Percentiles rank a stretch among this genome's conserved stretches.
phyloP scores from a whole-genome alignment of 1,139 yeast species.

The Pichia sp. region DNA sequence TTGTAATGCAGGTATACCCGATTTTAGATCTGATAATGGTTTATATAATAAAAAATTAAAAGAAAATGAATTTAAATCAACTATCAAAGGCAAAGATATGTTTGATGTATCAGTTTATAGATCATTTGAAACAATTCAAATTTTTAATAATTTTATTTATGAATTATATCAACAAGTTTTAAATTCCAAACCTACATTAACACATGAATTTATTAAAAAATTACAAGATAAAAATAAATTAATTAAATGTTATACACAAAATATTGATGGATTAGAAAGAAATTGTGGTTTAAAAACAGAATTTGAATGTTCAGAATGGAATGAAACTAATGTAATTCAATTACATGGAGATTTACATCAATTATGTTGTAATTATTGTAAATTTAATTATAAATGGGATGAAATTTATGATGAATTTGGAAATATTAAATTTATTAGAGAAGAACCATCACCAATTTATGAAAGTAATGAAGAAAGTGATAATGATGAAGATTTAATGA shows the following conservation, averaged over 20 bases:
- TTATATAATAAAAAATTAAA: conserved; percentile 61
- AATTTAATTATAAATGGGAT: conserved; percentile 55
- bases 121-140: conserved; percentile 51
- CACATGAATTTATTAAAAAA: conserved; percentile 69
- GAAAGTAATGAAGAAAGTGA: neutral
- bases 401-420: conserved; percentile 72
- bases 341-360: conserved; percentile 83
- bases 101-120: conserved; percentile 81
- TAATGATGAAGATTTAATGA: conserved; percentile 6
- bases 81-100: conserved; percentile 75
- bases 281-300: conserved; percentile 27
- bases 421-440: conserved; percentile 46
- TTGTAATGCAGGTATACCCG: conserved; percentile 95
- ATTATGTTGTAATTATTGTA: conserved; percentile 45
- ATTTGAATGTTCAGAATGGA: conserved; percentile 41
- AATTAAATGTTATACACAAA: conserved; percentile 78
- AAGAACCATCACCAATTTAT: neutral
- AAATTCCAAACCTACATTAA: conserved; percentile 70
- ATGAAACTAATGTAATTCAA: conserved; percentile 69
- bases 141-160: conserved; percentile 73
- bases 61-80: conserved; percentile 44
- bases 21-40: conserved; percentile 80
- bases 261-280: conserved; percentile 66
- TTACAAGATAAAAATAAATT: conserved; percentile 63
- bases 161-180: conserved; percentile 60